phyloP scores from a whole-genome alignment of 139 green algal species.

The Chlamydomonas applanata region DNA sequence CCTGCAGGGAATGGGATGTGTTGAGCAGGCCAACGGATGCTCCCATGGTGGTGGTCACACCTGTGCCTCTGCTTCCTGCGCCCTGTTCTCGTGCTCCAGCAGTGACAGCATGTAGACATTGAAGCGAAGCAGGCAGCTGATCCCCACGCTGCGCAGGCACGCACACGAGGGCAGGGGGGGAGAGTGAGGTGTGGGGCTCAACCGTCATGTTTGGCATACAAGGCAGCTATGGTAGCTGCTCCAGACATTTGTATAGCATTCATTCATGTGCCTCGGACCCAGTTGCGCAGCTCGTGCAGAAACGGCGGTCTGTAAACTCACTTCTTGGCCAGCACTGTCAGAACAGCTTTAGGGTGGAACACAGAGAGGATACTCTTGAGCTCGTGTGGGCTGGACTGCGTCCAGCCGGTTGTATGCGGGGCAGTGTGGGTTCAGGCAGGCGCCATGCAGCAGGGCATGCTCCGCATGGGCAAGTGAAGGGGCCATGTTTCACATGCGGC shows the following conservation, averaged over 20 bases:
- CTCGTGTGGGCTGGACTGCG: neutral
- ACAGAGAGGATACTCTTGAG: neutral
- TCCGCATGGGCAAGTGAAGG: neutral
- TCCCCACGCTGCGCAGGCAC: neutral
- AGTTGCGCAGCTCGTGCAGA: too few relatives aligned
- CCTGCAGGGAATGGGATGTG: neutral
- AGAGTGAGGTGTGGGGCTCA: too few relatives aligned
- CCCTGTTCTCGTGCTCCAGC: conserved; percentile 23
- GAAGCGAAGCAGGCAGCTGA: conserved; percentile 16
- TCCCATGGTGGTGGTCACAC: too few relatives aligned
- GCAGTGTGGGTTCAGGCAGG: neutral
- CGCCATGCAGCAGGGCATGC: neutral
- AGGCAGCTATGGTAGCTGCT: too few relatives aligned
- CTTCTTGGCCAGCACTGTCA: neutral
- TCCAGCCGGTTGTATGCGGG: neutral
- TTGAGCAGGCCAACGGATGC: too few relatives aligned
- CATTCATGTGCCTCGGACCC: too few relatives aligned
- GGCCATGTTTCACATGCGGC: too few relatives aligned
- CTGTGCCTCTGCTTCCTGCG: conserved; percentile 20
- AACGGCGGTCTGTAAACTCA: neutral
- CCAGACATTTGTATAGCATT: too few relatives aligned
- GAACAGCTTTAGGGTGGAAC: neutral
- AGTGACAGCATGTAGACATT: conserved; percentile 25
- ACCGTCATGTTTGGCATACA: too few relatives aligned
- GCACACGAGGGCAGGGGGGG: too few relatives aligned